Evolutionary conservation across 1,284 basidiomycete species (phyloP).

Genomic region (Chiua sp.): DNA sequence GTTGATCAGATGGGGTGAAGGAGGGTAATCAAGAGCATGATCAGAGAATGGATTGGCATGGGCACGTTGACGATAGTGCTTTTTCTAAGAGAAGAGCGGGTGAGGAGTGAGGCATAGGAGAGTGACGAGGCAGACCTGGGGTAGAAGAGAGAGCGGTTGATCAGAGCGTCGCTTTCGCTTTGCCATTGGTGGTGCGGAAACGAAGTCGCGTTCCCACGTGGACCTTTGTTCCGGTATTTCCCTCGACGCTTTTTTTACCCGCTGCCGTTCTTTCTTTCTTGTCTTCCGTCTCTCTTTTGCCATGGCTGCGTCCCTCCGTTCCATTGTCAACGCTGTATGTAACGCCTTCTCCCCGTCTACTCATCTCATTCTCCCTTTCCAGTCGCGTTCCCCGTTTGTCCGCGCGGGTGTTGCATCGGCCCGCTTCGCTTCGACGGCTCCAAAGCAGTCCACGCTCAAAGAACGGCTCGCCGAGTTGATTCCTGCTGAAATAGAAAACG

Average conservation of each 20-base stretch:
- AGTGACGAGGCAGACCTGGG: slow-evolving; percentile 27
- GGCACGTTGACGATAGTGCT: slow-evolving; percentile 95
- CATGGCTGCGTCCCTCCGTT: slow-evolving; percentile 40
- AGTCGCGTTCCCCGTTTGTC: slow-evolving; percentile 54
- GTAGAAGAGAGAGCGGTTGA: slow-evolving; percentile 21
- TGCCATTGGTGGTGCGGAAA: slow-evolving; percentile 17
- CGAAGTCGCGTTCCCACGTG: slow-evolving; percentile 20
- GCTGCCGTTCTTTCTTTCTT: slow-evolving; percentile 5
- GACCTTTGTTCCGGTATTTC: slow-evolving; percentile 31
- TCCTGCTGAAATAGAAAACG: slow-evolving; percentile 87
- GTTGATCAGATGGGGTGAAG: slow-evolving; percentile 81
- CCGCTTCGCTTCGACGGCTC: slow-evolving; percentile 68
- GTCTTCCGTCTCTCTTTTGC: slow-evolving; percentile 9
- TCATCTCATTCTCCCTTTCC: slow-evolving; percentile 22
- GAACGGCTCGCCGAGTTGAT: slow-evolving; percentile 92
- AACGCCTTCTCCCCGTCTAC: not conserved
- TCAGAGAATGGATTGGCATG: slow-evolving; percentile 99
- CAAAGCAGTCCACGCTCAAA: slow-evolving; percentile 82
- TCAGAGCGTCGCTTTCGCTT: slow-evolving; percentile 33
- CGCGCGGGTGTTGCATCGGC: slow-evolving; percentile 52
- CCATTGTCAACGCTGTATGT: slow-evolving; percentile 56
- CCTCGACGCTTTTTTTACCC: slow-evolving; percentile 17
- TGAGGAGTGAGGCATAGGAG: not conserved
- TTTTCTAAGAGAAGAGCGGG: slow-evolving; percentile 65
- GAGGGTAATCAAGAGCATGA: slow-evolving; percentile 90